Conservation (phyloP, 78 protist species). For the Anaeramoeba flamelloides region DNA sequence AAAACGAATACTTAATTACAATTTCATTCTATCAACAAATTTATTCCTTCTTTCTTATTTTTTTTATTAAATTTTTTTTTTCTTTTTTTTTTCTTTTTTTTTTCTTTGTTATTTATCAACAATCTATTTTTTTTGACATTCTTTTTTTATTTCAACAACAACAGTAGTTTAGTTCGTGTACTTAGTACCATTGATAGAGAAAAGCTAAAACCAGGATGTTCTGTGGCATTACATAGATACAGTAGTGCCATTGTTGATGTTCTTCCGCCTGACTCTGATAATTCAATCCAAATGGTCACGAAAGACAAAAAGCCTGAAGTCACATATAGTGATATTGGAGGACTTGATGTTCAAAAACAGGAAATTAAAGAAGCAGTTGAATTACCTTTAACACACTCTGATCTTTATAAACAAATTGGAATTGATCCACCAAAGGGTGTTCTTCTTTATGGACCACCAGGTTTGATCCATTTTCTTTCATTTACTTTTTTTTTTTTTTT, state of each 20-base stretch:
- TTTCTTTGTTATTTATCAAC: too few relatives aligned
- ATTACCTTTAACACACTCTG: slow-evolving; percentile 78
- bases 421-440: slow-evolving; percentile 99
- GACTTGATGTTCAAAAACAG: slow-evolving; percentile 97
- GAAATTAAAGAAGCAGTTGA: slow-evolving; percentile 99
- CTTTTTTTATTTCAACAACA: too few relatives aligned
- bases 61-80: too few relatives aligned
- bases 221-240: slow-evolving; percentile 87
- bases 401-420: slow-evolving; percentile 76
- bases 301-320: slow-evolving; percentile 55
- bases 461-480: slow-evolving; percentile 44
- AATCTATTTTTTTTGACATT: too few relatives aligned
- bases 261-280: slow-evolving; percentile 95
- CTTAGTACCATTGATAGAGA: slow-evolving; percentile 94
- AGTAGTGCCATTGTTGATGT: slow-evolving; percentile 84
- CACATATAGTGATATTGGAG: slow-evolving; percentile 42
- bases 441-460: slow-evolving; percentile 97
- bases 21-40: too few relatives aligned
- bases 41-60: too few relatives aligned
- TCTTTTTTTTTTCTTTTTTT: too few relatives aligned
- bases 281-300: slow-evolving; percentile 63
- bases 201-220: slow-evolving; percentile 87
- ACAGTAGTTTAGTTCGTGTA: slow-evolving; percentile 81
- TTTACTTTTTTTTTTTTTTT: slow-evolving; percentile 1
- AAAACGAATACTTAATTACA: too few relatives aligned